Percentiles rank a stretch among this genome's conserved stretches.
These are phyloP conservation scores for Russula abietina DNA, from an alignment of 768 basidiomycete genomes.

Conservation along the genomic window DNA sequence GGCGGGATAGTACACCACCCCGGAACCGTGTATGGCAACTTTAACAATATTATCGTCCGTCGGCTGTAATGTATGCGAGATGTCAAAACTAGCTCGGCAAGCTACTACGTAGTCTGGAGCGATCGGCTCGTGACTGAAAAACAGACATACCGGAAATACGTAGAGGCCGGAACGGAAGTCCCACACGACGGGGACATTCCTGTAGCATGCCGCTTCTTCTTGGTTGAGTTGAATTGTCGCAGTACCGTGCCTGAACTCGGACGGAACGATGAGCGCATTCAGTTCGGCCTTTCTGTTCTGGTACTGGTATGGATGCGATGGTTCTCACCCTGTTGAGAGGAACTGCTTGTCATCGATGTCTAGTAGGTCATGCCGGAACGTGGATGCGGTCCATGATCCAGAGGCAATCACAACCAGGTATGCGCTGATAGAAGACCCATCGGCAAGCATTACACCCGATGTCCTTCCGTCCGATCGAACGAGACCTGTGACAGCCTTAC, in stretches of 20 bases:
- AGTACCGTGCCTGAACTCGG: conserved; percentile 63
- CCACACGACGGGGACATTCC: conserved; percentile 59
- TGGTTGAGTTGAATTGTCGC: conserved; percentile 67
- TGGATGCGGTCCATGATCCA: conserved; percentile 82
- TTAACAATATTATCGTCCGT: conserved; percentile 68
- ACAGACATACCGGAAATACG: conserved; percentile 62
- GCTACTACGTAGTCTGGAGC: not conserved
- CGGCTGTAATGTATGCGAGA: conserved; percentile 41
- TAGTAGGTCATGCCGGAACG: conserved; percentile 51
- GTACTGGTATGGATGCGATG: not conserved
- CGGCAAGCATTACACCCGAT: conserved; percentile 55
- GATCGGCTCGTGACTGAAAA: not conserved
- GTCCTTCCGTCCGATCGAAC: conserved; percentile 39
- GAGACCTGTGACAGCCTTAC: conserved; percentile 52
- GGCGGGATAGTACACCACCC: conserved; percentile 47
- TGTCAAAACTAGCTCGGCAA: not conserved
- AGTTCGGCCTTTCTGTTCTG: too few species aligned
- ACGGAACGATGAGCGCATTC: too few species aligned
- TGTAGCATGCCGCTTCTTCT: conserved; percentile 62
- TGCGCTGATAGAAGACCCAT: conserved; percentile 50
- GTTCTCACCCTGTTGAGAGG: conserved; percentile 75
- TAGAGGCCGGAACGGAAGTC: conserved; percentile 75
- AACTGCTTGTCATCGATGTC: conserved; percentile 43
- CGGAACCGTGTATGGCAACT: conserved; percentile 67
- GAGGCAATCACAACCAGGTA: conserved; percentile 63